phyloP scores from a whole-genome alignment of 345 rosid genomes.

The Populus euphratica region DNA sequence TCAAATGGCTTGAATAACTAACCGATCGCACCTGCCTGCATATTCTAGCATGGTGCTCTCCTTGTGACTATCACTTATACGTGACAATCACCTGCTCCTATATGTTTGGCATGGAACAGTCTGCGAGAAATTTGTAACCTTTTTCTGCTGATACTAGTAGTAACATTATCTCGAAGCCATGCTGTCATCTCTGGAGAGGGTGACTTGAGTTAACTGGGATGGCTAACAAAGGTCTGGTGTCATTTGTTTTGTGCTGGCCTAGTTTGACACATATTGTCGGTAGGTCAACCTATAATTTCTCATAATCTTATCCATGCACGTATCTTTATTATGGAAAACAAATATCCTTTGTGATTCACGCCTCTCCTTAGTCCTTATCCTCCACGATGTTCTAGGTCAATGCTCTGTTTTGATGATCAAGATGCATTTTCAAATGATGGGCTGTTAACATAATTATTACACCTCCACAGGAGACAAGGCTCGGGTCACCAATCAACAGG shows the following conservation, averaged over 20 bases:
- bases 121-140: neutral
- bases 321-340: conserved; percentile 6
- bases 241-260: conserved; percentile 13
- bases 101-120: neutral
- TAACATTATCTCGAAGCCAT: neutral
- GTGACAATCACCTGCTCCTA: neutral
- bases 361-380: neutral
- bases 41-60: neutral
- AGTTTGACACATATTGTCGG: conserved; percentile 28
- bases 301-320: conserved; percentile 3
- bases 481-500: no score
- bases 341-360: neutral
- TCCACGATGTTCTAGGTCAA: neutral
- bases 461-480: no score
- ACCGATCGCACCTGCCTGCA: neutral
- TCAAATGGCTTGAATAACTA: neutral
- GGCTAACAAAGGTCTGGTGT: conserved; percentile 1
- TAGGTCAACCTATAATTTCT: conserved; percentile 9
- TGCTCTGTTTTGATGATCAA: neutral
- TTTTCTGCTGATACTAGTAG: neutral
- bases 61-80: neutral
- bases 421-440: neutral
- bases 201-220: neutral
- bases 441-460: no score
- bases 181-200: neutral